A percentile compares a stretch with the other conserved stretches of the same genome.
Evolutionary conservation across 345 rosid species (phyloP).

Genomic region (Salix suchowensis): DNA sequence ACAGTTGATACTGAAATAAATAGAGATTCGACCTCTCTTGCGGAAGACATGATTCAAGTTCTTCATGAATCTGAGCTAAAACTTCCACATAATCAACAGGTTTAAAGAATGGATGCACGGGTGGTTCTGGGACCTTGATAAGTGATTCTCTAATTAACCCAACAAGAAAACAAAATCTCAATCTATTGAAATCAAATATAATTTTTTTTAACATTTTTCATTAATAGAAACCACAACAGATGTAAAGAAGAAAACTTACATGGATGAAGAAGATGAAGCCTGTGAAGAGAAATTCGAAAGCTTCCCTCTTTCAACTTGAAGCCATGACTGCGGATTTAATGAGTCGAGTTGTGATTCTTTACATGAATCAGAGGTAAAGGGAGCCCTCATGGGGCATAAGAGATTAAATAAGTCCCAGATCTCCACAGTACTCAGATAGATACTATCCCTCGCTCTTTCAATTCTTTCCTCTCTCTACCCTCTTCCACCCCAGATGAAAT

Average conservation of each 20-base stretch:
- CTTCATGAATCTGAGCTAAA: slow-evolving; percentile 93
- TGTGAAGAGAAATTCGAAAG: slow-evolving; percentile 49
- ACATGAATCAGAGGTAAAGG: slow-evolving; percentile 74
- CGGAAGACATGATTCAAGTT: slow-evolving; percentile 71
- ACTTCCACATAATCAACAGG: slow-evolving; percentile 95
- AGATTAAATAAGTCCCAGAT: slow-evolving; percentile 88
- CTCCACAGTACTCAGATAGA: slow-evolving; percentile 73
- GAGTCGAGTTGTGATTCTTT: slow-evolving; percentile 79
- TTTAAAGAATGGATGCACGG: slow-evolving; percentile 64
- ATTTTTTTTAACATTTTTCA: not conserved
- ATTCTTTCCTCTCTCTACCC: not conserved
- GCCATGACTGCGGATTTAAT: slow-evolving; percentile 97
- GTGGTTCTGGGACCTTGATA: slow-evolving; percentile 88
- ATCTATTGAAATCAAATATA: not conserved
- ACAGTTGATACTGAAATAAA: slow-evolving; percentile 75
- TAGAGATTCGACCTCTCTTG: slow-evolving; percentile 66
- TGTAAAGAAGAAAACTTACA: slow-evolving; percentile 45
- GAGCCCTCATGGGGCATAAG: slow-evolving; percentile 88
- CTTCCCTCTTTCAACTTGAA: slow-evolving; percentile 97
- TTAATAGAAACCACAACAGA: not conserved
- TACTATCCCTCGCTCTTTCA: slow-evolving; percentile 12
- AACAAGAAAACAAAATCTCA: slow-evolving; percentile 10
- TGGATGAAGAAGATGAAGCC: slow-evolving; percentile 45
- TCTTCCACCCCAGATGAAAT: slow-evolving; percentile 24
- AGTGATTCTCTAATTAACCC: slow-evolving; percentile 66